A percentile compares a stretch with the other conserved stretches of the same genome.
phyloP scores from a whole-genome alignment of 1,139 yeast genomes.

The Suhomyces taliae region DNA sequence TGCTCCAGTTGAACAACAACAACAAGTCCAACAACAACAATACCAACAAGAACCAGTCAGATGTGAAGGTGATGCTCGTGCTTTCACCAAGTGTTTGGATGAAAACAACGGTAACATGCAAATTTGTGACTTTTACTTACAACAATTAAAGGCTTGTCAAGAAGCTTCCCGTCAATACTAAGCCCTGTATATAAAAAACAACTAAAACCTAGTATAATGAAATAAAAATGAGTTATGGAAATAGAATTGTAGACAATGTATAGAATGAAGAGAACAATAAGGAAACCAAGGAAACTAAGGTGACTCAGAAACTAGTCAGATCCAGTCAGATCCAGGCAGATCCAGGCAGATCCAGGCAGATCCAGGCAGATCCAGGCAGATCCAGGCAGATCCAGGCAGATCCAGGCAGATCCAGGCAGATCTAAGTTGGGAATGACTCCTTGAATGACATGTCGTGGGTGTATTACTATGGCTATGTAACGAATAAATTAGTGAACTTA shows the following conservation, averaged over 20 bases:
- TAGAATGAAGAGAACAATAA: neutral
- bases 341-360: too few relatives aligned
- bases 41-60: conserved; percentile 50
- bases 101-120: conserved; percentile 95
- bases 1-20: conserved; percentile 50
- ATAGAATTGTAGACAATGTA: neutral
- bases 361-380: too few relatives aligned
- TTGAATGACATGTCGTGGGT: too few relatives aligned
- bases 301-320: too few relatives aligned
- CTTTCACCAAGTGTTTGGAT: conserved; percentile 91
- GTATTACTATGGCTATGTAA: too few relatives aligned
- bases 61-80: conserved; percentile 93
- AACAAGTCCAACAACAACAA: conserved; percentile 38
- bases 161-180: conserved; percentile 85
- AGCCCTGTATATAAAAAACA: conserved; percentile 1
- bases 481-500: too few relatives aligned
- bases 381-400: too few relatives aligned
- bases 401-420: too few relatives aligned
- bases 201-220: neutral
- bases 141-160: conserved; percentile 96
- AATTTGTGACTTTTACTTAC: conserved; percentile 93
- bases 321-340: too few relatives aligned
- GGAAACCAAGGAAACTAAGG: too few relatives aligned
- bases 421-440: too few relatives aligned
- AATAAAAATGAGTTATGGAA: neutral